phyloP scores from a whole-genome alignment of 2,329 filamentous ascomycete species.

The Penicillium occitanis region DNA sequence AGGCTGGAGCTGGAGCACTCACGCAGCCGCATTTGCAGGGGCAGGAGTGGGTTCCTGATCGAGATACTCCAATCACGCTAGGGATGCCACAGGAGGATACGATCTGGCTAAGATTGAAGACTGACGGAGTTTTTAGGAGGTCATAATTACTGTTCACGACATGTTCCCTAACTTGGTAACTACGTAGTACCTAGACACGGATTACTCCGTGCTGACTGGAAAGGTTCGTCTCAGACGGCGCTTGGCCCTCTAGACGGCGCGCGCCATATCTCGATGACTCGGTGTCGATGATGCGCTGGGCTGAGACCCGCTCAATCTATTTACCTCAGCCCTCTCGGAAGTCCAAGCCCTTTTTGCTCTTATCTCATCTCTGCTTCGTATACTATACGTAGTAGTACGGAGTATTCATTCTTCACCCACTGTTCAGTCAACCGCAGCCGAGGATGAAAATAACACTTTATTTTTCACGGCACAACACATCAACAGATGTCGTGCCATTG shows the following conservation, averaged over 20 bases:
- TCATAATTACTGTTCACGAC: neutral
- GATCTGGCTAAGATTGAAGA: neutral
- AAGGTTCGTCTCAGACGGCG: neutral
- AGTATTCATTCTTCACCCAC: neutral
- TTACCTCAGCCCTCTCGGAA: slow-evolving; percentile 16
- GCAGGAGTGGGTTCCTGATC: slow-evolving; percentile 12
- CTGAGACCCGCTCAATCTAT: slow-evolving; percentile 15
- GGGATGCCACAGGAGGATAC: neutral
- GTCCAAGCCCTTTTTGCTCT: slow-evolving; percentile 1
- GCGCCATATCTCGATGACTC: slow-evolving; percentile 1
- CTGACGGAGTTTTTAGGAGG: neutral
- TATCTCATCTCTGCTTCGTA: neutral
- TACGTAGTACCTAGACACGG: neutral
- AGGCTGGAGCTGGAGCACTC: too few relatives aligned
- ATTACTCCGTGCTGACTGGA: neutral
- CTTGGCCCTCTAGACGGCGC: neutral
- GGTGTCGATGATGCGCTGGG: slow-evolving; percentile 16
- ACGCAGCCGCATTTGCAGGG: slow-evolving; percentile 10
- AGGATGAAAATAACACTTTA: neutral
- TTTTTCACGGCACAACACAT: neutral
- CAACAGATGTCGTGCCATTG: neutral
- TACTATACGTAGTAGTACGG: too few relatives aligned
- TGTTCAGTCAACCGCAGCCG: neutral
- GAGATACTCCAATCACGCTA: slow-evolving; percentile 9
- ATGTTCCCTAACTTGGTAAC: too few relatives aligned